These are phyloP conservation scores for Sonneratia caseolaris DNA, from an alignment of 345 rosid species.

Conservation along the genomic window DNA sequence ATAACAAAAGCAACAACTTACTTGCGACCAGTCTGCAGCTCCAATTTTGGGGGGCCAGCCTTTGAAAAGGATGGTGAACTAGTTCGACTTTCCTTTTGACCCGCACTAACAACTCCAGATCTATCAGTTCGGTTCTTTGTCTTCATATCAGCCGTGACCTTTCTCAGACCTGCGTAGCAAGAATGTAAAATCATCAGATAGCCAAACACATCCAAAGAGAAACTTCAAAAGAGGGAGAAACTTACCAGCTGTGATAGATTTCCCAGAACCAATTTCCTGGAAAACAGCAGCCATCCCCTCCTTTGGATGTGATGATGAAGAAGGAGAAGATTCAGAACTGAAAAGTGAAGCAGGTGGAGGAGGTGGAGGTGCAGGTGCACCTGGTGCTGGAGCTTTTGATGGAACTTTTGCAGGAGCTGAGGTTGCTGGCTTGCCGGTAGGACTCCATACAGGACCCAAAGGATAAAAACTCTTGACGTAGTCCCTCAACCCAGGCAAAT, in stretches of 20 bases:
- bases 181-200: slow-evolving; percentile 3
- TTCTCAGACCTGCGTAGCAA: slow-evolving; percentile 57
- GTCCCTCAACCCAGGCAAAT: slow-evolving; percentile 79
- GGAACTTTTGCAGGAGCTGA: slow-evolving; percentile 51
- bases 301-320: slow-evolving; percentile 71
- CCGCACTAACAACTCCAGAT: slow-evolving; percentile 55
- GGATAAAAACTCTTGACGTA: slow-evolving; percentile 82
- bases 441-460: slow-evolving; percentile 89
- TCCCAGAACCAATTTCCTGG: slow-evolving; percentile 64
- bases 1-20: slow-evolving; percentile 25
- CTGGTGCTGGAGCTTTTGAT: slow-evolving; percentile 42
- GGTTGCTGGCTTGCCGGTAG: slow-evolving; percentile 38
- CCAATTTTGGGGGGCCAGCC: slow-evolving; percentile 80
- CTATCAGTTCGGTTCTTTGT: slow-evolving; percentile 67
- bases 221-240: slow-evolving; percentile 6
- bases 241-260: slow-evolving; percentile 62
- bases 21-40: slow-evolving; percentile 99
- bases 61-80: slow-evolving; percentile 48
- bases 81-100: slow-evolving; percentile 42
- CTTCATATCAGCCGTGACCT: slow-evolving; percentile 92
- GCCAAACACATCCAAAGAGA: neutral
- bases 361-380: slow-evolving; percentile 83
- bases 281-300: slow-evolving; percentile 94
- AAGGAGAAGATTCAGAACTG: slow-evolving; percentile 53
- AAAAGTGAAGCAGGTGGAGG: slow-evolving; percentile 74